phyloP scores from a whole-genome alignment of 176 grass and related monocot species.

The Oryza coarctata region DNA sequence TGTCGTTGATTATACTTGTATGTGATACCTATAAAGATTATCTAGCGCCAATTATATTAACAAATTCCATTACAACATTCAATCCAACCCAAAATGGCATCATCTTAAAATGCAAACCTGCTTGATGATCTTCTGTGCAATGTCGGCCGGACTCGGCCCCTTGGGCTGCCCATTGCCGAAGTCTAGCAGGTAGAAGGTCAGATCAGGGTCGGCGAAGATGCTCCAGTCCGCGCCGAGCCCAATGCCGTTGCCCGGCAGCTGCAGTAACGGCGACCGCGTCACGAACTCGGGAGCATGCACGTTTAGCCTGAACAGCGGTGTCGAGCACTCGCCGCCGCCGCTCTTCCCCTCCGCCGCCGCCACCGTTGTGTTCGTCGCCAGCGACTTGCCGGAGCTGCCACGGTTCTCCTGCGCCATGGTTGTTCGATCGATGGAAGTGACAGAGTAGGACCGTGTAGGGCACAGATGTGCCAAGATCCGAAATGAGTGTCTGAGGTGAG shows the following conservation, averaged over 20 bases:
- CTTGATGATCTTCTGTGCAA: slow-evolving; percentile 61
- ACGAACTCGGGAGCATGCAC: slow-evolving; percentile 64
- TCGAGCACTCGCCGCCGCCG: neutral
- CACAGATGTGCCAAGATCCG: neutral
- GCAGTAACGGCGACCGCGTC: slow-evolving; percentile 41
- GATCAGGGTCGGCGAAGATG: slow-evolving; percentile 47
- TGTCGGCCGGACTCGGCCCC: slow-evolving; percentile 24
- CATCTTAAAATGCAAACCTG: slow-evolving; percentile 36
- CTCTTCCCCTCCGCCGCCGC: neutral
- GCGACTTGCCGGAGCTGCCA: neutral
- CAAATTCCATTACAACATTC: neutral
- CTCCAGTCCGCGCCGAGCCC: slow-evolving; percentile 39
- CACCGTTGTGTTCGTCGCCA: no score
- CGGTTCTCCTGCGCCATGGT: slow-evolving; percentile 28
- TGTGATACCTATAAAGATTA: no score
- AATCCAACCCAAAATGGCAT: neutral
- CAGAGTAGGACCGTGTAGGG: neutral
- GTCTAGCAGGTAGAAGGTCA: slow-evolving; percentile 33
- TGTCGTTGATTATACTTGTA: no score
- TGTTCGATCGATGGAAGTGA: neutral
- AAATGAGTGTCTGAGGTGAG: neutral
- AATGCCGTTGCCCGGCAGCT: neutral
- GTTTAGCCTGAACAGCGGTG: slow-evolving; percentile 47
- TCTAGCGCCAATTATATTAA: no score
- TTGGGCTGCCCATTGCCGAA: slow-evolving; percentile 16